These are phyloP conservation scores for Hanseniaspora singularis DNA, from an alignment of 805 yeast genomes.

Conservation along the genomic window DNA sequence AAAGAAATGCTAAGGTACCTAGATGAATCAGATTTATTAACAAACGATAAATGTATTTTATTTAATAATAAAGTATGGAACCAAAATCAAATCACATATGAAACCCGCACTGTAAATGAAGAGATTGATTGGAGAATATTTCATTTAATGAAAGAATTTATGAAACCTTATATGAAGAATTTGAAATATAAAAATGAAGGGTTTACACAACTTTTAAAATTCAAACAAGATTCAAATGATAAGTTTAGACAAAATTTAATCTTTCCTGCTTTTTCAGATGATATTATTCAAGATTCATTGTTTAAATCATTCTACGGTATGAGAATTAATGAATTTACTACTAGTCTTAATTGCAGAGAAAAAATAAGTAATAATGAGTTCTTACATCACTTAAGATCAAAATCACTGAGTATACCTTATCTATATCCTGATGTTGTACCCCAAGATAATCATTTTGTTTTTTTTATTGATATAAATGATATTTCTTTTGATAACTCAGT, in stretches of 20 bases:
- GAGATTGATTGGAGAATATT: conserved; percentile 8
- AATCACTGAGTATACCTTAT: conserved; percentile 10
- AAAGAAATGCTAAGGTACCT: background rate
- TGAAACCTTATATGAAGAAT: conserved; percentile 9
- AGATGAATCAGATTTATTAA: conserved; percentile 1
- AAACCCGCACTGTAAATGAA: background rate
- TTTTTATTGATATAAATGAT: conserved; percentile 8
- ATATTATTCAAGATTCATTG: background rate
- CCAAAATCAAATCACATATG: background rate
- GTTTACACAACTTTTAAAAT: conserved; percentile 1
- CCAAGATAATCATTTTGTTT: conserved; percentile 11
- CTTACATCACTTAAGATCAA: conserved; percentile 5
- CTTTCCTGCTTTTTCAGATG: conserved; percentile 9
- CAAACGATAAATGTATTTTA: background rate
- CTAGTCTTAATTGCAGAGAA: conserved; percentile 1
- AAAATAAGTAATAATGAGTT: conserved; percentile 6
- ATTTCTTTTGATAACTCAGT: conserved; percentile 5
- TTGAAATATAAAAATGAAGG: conserved; percentile 1
- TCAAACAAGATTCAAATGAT: background rate
- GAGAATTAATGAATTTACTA: conserved; percentile 7
- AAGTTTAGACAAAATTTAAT: background rate
- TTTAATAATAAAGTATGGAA: conserved; percentile 10
- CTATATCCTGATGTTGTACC: conserved; percentile 12
- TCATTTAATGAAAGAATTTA: background rate
- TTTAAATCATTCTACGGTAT: conserved; percentile 10